These are phyloP conservation scores for Pseudozyma tsukubaensis DNA, from an alignment of 1,284 basidiomycete species.

Conservation along the genomic window DNA sequence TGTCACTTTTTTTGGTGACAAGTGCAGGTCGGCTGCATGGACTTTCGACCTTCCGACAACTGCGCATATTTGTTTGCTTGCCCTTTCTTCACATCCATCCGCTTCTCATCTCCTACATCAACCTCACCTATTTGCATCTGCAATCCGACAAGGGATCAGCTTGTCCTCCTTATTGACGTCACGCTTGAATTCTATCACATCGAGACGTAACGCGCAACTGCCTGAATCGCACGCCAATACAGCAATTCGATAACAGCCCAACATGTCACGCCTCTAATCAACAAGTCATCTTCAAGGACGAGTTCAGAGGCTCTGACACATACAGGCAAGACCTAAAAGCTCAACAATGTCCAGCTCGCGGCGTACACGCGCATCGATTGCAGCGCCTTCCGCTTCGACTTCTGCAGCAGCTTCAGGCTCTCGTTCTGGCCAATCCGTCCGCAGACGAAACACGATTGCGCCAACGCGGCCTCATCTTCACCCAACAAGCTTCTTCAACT, in stretches of 20 bases:
- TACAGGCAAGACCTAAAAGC: too few relatives aligned
- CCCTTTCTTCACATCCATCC: constrained; percentile 1
- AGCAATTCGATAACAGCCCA: background rate
- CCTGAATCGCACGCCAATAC: too few relatives aligned
- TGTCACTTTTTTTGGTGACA: constrained; percentile 13
- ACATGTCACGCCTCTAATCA: background rate
- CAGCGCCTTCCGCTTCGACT: constrained; percentile 14
- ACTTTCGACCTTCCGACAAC: background rate
- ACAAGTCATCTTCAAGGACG: too few relatives aligned
- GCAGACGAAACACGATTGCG: constrained; percentile 11
- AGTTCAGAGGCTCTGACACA: too few relatives aligned
- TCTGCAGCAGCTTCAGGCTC: constrained; percentile 8
- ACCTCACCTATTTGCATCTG: too few relatives aligned
- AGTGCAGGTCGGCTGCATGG: background rate
- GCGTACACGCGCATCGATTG: constrained; percentile 26
- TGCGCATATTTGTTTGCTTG: too few relatives aligned
- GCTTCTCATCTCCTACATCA: background rate
- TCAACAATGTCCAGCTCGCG: constrained; percentile 19
- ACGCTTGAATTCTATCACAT: too few relatives aligned
- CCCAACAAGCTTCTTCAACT: constrained; percentile 2
- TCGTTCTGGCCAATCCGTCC: background rate
- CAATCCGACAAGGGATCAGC: too few relatives aligned
- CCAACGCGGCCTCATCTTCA: background rate
- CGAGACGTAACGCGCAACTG: too few relatives aligned
- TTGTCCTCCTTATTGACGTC: too few relatives aligned